Conservation (phyloP, 176 grass and related monocot genomes). For the Puccinellia tenuiflora region DNA sequence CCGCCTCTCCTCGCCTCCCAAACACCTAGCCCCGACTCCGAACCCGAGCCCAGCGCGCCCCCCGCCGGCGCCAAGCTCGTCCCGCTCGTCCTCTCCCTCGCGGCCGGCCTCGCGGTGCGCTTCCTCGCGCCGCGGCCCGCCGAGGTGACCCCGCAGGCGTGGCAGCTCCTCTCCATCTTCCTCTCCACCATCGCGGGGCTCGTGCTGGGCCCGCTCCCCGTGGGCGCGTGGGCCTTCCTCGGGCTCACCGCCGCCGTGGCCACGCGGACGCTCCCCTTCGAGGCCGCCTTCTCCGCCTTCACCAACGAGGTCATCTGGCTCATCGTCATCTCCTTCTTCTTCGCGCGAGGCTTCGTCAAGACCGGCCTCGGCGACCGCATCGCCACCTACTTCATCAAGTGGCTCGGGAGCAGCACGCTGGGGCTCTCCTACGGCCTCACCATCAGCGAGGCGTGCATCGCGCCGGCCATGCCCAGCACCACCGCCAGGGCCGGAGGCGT, state of each 20-base stretch:
- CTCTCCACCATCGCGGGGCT: constrained; percentile 81
- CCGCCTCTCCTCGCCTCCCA: constrained; percentile 22
- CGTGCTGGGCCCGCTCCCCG: constrained; percentile 74
- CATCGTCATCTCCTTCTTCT: constrained; percentile 97
- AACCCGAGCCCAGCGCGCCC: background rate
- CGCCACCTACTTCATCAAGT: constrained; percentile 91
- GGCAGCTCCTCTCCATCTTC: constrained; percentile 94
- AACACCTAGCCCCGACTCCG: background rate
- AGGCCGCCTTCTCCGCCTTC: constrained; percentile 82
- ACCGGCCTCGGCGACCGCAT: constrained; percentile 82
- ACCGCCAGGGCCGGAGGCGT: constrained; percentile 83
- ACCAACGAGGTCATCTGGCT: constrained; percentile 97
- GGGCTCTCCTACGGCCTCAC: constrained; percentile 84
- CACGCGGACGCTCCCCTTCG: constrained; percentile 78
- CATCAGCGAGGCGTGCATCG: constrained; percentile 80
- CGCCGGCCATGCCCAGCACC: constrained; percentile 92
- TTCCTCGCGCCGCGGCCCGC: constrained; percentile 59
- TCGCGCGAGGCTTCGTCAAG: constrained; percentile 82
- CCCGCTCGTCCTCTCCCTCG: constrained; percentile 57
- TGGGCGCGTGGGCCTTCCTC: constrained; percentile 95
- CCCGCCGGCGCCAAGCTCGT: constrained; percentile 45
- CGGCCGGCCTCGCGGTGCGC: constrained; percentile 60
- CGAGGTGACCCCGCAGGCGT: constrained; percentile 65
- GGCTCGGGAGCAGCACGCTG: constrained; percentile 72
- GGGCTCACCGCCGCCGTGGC: constrained; percentile 65